Conservation (phyloP, 441 rosid species). For the Melianthus villosus region DNA sequence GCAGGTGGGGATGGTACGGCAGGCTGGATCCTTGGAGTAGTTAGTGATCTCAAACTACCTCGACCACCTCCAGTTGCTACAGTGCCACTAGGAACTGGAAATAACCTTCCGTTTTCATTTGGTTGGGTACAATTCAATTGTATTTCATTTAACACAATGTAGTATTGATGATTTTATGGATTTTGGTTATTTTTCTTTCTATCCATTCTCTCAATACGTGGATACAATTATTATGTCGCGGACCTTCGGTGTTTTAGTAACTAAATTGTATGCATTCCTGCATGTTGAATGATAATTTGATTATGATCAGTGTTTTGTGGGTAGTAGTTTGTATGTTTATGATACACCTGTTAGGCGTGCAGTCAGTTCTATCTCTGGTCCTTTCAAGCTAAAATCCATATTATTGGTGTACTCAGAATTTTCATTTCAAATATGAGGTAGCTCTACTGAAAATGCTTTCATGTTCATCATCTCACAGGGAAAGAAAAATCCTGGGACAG, state of each 20-base stretch:
- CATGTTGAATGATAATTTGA: too few species aligned
- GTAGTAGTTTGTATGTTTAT: too few species aligned
- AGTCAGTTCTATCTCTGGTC: not conserved
- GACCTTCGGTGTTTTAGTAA: too few species aligned
- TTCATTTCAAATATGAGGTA: not conserved
- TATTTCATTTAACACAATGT: not conserved
- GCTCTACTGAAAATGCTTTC: not conserved
- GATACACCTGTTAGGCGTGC: not conserved
- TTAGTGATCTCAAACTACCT: constrained; percentile 33
- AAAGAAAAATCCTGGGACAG: constrained; percentile 35
- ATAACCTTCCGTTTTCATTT: constrained; percentile 41
- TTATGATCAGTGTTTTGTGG: too few species aligned
- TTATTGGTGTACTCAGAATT: not conserved
- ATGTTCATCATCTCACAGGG: constrained; percentile 18
- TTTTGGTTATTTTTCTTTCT: too few species aligned
- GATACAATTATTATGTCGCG: too few species aligned
- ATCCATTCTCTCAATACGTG: too few species aligned
- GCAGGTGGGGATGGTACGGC: constrained; percentile 44
- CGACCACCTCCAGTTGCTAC: constrained; percentile 31
- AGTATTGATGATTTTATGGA: not conserved
- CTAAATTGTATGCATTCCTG: too few species aligned
- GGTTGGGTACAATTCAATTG: constrained; percentile 26
- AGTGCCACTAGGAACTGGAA: constrained; percentile 40
- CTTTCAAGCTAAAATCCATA: not conserved
- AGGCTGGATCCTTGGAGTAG: constrained; percentile 36